Evolutionary conservation across 495 filamentous ascomycete species (phyloP), one percentile per base, ranked within the genome.

Genomic region (Aspergillus haitiensis): DNA sequence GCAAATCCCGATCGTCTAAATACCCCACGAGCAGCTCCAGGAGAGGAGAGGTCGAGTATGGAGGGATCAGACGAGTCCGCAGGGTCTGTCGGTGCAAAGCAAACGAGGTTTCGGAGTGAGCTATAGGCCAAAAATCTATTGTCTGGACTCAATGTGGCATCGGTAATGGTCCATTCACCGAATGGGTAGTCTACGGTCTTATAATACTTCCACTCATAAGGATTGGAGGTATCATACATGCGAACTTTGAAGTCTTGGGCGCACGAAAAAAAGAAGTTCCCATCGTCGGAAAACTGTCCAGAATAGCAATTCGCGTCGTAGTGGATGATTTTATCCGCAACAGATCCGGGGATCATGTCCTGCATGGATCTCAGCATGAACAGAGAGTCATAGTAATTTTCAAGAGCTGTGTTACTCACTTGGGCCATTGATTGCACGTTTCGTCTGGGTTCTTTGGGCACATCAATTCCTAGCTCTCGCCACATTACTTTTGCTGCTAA

Each of bases 181-280:
- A 84, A 88, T 4, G 90, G 89, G 74, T 96, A 96, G 16, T 82
- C 74, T 9, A 93, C 91, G 0, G 90, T 93, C 73, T 97, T 98
- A 75, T 97, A 97, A 70, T 97, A 92, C 66, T 87, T 88, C 94
- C 94, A 98, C 54, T 90, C 83, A 69, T 93, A 95, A 0, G 94
- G 94, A 59, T 97, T 96, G 2, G 91, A 95, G 0, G 94, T 97
- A 69, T 98, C 94, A 70, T 98, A 98, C 89, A 98, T 92, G 18
- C 93, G 88, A 12, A 98, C 91, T 56, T 83, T 86, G 73, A 94
- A 97, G 70, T 98, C 93, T 70, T 97, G 93, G 21, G 86, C 87
- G 64, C 89, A 93, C n/a, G 87, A 88, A 71, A 96, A 98, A 73
- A 96, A 98, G 75, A 97, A 97, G 75, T 96, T 96, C 6, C 94